Conservation (phyloP, 495 filamentous ascomycete species). For the Tuber magnatum region DNA sequence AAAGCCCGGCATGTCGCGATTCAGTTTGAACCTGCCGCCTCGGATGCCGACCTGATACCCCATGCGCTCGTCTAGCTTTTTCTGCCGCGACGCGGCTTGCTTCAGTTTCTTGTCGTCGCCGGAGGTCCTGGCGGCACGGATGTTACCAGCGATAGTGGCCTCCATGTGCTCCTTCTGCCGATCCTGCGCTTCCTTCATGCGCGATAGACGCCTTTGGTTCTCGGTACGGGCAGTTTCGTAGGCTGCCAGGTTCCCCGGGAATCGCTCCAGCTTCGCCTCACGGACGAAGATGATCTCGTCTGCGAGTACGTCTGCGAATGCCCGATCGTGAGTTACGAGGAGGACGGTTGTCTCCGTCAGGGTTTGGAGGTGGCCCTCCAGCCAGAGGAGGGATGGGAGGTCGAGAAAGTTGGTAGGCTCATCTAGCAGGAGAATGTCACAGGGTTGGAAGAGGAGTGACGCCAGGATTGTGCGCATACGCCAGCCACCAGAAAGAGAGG, state of each 20-base stretch:
- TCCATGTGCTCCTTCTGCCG: constrained; percentile 69
- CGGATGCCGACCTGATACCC: constrained; percentile 64
- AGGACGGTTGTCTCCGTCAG: constrained; percentile 51
- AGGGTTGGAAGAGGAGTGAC: constrained; percentile 57
- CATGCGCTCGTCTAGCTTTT: constrained; percentile 71
- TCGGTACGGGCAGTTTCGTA: constrained; percentile 63
- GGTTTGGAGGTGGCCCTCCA: constrained; percentile 58
- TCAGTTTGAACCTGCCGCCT: constrained; percentile 70
- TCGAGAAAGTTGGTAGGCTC: constrained; percentile 84
- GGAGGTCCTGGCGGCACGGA: constrained; percentile 60
- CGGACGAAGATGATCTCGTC: constrained; percentile 69
- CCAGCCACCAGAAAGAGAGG: constrained; percentile 70
- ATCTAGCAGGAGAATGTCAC: constrained; percentile 75
- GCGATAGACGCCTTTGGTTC: constrained; percentile 53
- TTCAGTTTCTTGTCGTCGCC: constrained; percentile 74
- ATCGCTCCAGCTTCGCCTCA: constrained; percentile 59
- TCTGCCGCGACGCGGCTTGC: constrained; percentile 69
- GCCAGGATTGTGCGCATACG: constrained; percentile 65
- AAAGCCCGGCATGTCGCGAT: constrained; percentile 60
- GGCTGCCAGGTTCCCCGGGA: constrained; percentile 60
- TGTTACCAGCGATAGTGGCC: constrained; percentile 61
- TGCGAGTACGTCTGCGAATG: constrained; percentile 63
- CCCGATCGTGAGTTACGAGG: constrained; percentile 72
- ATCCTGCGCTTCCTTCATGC: constrained; percentile 72
- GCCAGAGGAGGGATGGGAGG: constrained; percentile 73